Evolutionary conservation across 169 alveolate species (phyloP).

Genomic region (Plasmodium blacklocki): DNA sequence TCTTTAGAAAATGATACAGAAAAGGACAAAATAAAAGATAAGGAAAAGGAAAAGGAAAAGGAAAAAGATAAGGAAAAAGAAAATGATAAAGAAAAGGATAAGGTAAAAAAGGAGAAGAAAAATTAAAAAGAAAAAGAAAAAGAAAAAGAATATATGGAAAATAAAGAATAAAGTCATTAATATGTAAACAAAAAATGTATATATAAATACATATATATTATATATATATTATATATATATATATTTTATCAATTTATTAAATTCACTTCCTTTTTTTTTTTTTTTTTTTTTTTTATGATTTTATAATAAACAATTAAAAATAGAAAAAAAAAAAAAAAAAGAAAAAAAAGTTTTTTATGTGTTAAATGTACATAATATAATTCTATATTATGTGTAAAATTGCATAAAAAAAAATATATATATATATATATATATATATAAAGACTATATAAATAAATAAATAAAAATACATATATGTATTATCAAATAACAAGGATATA

Average conservation of each 20-base stretch:
- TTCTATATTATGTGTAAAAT: no score
- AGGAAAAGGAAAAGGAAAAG: conserved; percentile 73
- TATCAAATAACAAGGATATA: not conserved
- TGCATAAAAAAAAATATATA: no score
- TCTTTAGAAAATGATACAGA: conserved; percentile 70
- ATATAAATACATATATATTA: not conserved
- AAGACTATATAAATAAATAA: no score
- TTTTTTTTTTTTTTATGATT: no score
- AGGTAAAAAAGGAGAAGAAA: conserved; percentile 7
- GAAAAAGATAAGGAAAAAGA: conserved; percentile 77
- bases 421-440: no score
- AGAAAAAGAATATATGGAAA: not conserved
- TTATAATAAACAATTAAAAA: no score
- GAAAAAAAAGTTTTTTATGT: no score
- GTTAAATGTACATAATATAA: no score
- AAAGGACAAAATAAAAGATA: conserved; percentile 68
- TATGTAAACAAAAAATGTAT: not conserved
- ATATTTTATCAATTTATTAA: no score
- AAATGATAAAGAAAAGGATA: conserved; percentile 30
- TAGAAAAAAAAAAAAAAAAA: no score
- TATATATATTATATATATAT: not conserved
- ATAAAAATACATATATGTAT: not conserved
- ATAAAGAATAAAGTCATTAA: not conserved
- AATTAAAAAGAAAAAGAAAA: not conserved
- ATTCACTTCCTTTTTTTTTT: no score